phyloP scores from a whole-genome alignment of 257 asterid species.

The Craterostigma plantagineum region DNA sequence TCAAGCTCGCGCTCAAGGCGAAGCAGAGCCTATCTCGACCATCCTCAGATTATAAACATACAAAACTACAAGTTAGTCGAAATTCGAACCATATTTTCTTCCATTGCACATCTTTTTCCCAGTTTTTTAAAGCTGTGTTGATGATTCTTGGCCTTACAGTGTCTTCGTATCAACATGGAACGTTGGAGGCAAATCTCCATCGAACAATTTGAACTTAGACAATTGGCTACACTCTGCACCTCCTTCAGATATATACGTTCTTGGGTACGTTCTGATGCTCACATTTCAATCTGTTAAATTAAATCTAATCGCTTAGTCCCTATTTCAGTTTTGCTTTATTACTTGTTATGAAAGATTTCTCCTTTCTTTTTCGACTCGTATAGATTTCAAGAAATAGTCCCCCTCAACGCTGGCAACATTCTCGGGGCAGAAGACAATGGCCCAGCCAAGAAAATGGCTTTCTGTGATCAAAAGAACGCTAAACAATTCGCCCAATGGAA shows the following conservation, averaged over 20 bases:
- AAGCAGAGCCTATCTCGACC: constrained; percentile 37
- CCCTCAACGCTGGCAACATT: constrained; percentile 87
- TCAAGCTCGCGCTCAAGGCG: constrained; percentile 30
- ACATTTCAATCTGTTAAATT: no score
- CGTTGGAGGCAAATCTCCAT: constrained; percentile 89
- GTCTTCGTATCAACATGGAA: constrained; percentile 91
- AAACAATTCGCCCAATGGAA: constrained; percentile 32
- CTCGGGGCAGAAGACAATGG: constrained; percentile 97
- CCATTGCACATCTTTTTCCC: no score
- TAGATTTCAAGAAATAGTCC: constrained; percentile 97
- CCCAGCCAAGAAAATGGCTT: constrained; percentile 89
- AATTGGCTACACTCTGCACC: constrained; percentile 97
- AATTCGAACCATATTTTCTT: constrained; percentile 4
- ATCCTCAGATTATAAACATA: constrained; percentile 49
- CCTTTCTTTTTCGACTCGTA: constrained; percentile 4
- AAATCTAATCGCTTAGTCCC: no score
- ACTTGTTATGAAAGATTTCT: no score
- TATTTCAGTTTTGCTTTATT: no score
- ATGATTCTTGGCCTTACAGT: constrained; percentile 20
- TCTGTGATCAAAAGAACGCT: constrained; percentile 59
- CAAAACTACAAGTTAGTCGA: constrained; percentile 15
- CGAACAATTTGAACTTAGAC: constrained; percentile 61
- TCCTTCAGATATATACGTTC: constrained; percentile 94
- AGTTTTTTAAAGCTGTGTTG: not conserved
- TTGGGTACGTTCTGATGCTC: constrained; percentile 40